A percentile compares a stretch with the other conserved stretches of the same genome.
Conservation (phyloP, 139 green algal species). For the Chlorella sorokiniana region DNA sequence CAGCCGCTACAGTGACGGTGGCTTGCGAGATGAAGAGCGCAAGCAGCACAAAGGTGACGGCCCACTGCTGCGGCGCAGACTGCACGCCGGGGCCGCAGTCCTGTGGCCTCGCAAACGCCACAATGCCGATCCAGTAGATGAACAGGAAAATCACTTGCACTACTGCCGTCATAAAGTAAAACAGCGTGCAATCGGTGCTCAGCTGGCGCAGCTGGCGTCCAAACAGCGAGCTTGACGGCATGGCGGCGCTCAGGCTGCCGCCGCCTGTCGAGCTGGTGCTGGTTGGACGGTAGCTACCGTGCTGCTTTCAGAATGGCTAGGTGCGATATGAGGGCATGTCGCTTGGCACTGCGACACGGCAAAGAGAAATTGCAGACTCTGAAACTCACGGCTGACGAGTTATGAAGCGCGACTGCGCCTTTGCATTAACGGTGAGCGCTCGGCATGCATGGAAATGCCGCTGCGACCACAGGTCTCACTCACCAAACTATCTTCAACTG, state of each 20-base stretch:
- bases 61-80: not conserved
- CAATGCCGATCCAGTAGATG: constrained; percentile 33
- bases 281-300: not conserved
- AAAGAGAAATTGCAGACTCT: too few species aligned
- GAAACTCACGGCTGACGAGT: too few species aligned
- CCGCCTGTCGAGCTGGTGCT: not conserved
- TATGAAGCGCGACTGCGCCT: too few species aligned
- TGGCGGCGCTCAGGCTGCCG: not conserved
- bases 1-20: not conserved
- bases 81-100: not conserved
- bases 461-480: too few species aligned
- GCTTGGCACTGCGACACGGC: too few species aligned
- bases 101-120: constrained; percentile 1
- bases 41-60: not conserved
- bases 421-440: too few species aligned
- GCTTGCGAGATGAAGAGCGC: constrained; percentile 12
- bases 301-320: too few species aligned
- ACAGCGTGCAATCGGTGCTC: not conserved
- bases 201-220: constrained; percentile 16
- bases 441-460: too few species aligned
- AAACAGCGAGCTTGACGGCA: constrained; percentile 16
- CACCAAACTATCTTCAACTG: too few species aligned
- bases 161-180: constrained; percentile 12
- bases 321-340: too few species aligned
- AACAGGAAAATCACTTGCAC: constrained; percentile 22